A percentile compares a stretch with the other conserved stretches of the same genome.
phyloP scores from a whole-genome alignment of 2,329 filamentous ascomycete species.

The Ophiostoma perfectum region DNA sequence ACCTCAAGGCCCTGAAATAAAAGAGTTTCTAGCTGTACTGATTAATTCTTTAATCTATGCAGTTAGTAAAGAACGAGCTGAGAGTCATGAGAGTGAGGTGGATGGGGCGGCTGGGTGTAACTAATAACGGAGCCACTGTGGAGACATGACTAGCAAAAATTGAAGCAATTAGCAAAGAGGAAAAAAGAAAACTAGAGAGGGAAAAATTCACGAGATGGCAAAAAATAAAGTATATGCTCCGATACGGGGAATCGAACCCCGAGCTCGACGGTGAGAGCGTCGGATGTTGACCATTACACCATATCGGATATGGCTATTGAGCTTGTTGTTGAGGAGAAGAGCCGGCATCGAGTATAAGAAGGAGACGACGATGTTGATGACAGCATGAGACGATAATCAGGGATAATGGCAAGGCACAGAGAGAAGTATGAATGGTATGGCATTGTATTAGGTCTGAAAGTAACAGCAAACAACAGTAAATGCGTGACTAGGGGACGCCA shows the following conservation, averaged over 20 bases:
- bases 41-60: too few species aligned
- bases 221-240: not conserved
- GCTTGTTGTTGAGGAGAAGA: not conserved
- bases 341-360: not conserved
- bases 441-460: not conserved
- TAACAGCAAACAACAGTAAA: not conserved
- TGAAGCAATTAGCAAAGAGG: not conserved
- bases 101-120: not conserved
- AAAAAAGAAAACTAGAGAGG: not conserved
- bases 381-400: not conserved
- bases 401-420: not conserved
- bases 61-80: too few species aligned
- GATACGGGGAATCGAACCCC: conserved; percentile 16
- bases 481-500: not conserved
- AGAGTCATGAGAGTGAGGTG: too few species aligned
- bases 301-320: conserved; percentile 15
- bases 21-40: too few species aligned
- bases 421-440: not conserved
- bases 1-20: too few species aligned
- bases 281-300: conserved; percentile 15
- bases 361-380: not conserved
- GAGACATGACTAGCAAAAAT: conserved; percentile 9
- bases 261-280: conserved; percentile 16
- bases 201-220: not conserved
- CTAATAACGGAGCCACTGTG: not conserved